phyloP scores from a whole-genome alignment of 106 monocot species.

The Vanilla planifolia region DNA sequence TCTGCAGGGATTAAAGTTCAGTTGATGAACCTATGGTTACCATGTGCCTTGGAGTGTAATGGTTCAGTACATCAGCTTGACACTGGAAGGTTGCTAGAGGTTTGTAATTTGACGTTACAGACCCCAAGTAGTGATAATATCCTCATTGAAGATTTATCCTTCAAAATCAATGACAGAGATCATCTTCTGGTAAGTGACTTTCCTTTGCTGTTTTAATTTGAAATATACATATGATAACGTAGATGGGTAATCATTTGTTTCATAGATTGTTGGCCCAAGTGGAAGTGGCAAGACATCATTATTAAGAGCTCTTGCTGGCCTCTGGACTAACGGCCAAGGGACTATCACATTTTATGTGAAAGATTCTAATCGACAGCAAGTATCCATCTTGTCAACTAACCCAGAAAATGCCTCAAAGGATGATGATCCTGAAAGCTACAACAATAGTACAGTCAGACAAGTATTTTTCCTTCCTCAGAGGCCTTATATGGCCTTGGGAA shows the following conservation, averaged over 20 bases:
- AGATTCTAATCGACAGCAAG: constrained; percentile 12
- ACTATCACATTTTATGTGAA: constrained; percentile 48
- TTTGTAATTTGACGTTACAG: constrained; percentile 74
- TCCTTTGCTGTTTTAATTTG: neutral
- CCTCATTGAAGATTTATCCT: constrained; percentile 60
- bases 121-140: constrained; percentile 60
- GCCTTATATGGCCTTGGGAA: constrained; percentile 93
- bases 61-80: constrained; percentile 29
- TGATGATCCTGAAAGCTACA: constrained; percentile 19
- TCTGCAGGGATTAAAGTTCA: constrained; percentile 35
- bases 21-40: constrained; percentile 14
- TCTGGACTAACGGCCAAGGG: constrained; percentile 78
- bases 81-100: constrained; percentile 39
- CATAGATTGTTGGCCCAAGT: constrained; percentile 93
- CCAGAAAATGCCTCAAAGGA: constrained; percentile 11
- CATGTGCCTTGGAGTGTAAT: constrained; percentile 37
- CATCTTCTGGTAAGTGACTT: constrained; percentile 63
- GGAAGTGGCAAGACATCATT: constrained; percentile 95
- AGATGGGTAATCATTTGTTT: constrained; percentile 9
- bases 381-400: constrained; percentile 14
- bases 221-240: neutral
- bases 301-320: constrained; percentile 89
- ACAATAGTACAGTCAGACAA: constrained; percentile 33
- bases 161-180: constrained; percentile 63
- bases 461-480: constrained; percentile 92